Percentiles rank a stretch among this genome's conserved stretches.
These are phyloP conservation scores for Dysphania ambrosioides DNA, from an alignment of 148 eudicot genomes.

Conservation along the genomic window DNA sequence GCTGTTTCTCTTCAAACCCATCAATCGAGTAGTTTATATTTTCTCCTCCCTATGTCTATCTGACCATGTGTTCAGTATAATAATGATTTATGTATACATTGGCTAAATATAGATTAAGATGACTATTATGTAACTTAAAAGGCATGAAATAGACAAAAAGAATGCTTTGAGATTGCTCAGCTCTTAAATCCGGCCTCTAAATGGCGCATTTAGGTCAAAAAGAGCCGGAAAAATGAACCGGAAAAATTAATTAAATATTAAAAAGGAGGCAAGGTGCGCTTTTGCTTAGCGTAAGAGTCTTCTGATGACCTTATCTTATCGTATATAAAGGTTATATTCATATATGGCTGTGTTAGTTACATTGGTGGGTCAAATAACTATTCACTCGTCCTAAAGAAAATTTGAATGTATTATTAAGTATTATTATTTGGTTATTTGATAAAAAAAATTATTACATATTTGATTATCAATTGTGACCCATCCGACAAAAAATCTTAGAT, in stretches of 20 bases:
- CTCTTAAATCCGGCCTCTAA: constrained; percentile 1
- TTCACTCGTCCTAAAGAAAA: too few species aligned
- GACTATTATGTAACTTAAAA: constrained; percentile 31
- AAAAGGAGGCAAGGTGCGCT: not conserved
- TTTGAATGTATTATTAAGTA: too few species aligned
- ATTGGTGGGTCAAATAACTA: too few species aligned
- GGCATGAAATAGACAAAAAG: constrained; percentile 29
- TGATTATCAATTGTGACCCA: too few species aligned
- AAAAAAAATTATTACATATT: too few species aligned
- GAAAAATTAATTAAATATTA: not conserved
- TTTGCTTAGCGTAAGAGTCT: constrained; percentile 12
- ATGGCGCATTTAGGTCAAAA: constrained; percentile 13
- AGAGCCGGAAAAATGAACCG: not conserved
- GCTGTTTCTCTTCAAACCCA: too few species aligned
- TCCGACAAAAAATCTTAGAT: too few species aligned
- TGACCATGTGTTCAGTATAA: too few species aligned
- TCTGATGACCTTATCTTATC: not conserved
- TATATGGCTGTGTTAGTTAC: not conserved
- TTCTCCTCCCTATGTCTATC: too few species aligned
- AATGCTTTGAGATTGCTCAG: constrained; percentile 17
- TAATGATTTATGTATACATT: not conserved
- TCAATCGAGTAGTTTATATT: too few species aligned
- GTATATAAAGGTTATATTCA: not conserved
- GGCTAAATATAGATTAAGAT: constrained; percentile 7
- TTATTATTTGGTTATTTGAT: too few species aligned